Evolutionary conservation across 2,329 filamentous ascomycete species (phyloP), one percentile per base, ranked within the genome.

Genomic region (Colletotrichum gloeosporioides): DNA sequence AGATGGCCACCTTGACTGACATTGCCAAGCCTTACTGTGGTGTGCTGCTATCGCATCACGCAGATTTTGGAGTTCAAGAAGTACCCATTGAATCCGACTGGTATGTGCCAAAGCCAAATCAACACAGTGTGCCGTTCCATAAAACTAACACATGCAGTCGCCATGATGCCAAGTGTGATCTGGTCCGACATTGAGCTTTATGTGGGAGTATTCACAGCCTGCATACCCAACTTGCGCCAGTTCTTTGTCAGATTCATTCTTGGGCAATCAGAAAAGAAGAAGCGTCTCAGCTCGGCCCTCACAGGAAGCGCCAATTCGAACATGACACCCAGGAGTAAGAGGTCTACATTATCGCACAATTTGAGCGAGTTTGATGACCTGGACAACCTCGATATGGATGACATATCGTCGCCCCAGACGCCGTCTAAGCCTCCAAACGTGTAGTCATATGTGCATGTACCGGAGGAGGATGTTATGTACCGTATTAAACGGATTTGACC

Each of bases 221-320:
- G 70, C 64, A 76, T 76, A 68, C 70, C 73, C 4, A 76, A 53
- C n/a, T 32, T 76, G 15, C 73, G 73, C 10, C 73, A 76, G 15
- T 76, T 76, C 59, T 73, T 76, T 15, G 70, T 73, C 34, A 69
- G 70, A 10, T 76, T 76, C 22, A 65, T 76, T 31, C 64, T 76
- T 1, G 39, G 34, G 8, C 31, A 49, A 12, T 73, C 73, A 6
- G 73, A 76, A 8, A 76, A 73, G 70, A 68, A 73, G 49, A 59
- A 53, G 15, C 70, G 70, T 8, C 65, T 73, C 5, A 73, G 18
- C n/a, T 68, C 64, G 7, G 64, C 59, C 27, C 6, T 29, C 2
- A 22, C 44, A 13, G 59, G 34, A 10, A 25, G 13, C 9, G 39
- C 10, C 22, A 32, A 39, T 10, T 68, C 57, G 2, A 36, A 12